Evolutionary conservation across 805 yeast genomes (phyloP), one percentile per base, ranked within the genome.

Genomic region (Yamadazyma olivae): DNA sequence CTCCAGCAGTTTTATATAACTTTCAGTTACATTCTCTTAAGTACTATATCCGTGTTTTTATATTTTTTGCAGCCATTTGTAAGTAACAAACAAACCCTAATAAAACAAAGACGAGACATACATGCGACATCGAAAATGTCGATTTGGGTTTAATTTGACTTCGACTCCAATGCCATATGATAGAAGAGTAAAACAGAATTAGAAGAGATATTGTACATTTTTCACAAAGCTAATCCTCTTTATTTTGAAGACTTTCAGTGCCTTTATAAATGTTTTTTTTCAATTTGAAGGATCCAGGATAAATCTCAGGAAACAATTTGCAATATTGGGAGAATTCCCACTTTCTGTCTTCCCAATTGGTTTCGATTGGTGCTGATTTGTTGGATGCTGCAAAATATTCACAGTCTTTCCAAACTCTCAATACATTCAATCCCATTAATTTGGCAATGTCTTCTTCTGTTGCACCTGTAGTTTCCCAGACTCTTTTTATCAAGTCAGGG

Each of bases 381-480:
- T 33, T 59, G 45, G 17, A 41, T 13, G 13, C 30, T 2, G 50
- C 40, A 6, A 46, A 34, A 1, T 23, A 30, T 44, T 69, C 77
- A 39, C 57, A 57, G 25, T 55, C 62, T 34, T 58, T 61, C 78
- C 77, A 73, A 1, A 70, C 77, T 36, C 78, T 57, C 18, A 69
- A 38, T 5, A 71, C 61, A 44, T 72, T 72, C 21, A 63, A 49
- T 0, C 77, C 77, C 71, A 71, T 68, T 8, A 72, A 43, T 38
- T 60, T 60, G 6, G 57, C 44, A 16, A 72, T 63, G 26, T 73
- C 62, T n/a, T 61, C 69, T 28, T 72, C 75, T 1, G 67, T 49
- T 1, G 77, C 77, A 20, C 60, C 60, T 5, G 39, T 35, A 24
- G 44, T 51, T 37, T 59, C 61, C 51, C 51, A 52, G 19, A 48